Evolutionary conservation across 441 rosid species (phyloP).

Genomic region (Cnidoscolus chayamansa): DNA sequence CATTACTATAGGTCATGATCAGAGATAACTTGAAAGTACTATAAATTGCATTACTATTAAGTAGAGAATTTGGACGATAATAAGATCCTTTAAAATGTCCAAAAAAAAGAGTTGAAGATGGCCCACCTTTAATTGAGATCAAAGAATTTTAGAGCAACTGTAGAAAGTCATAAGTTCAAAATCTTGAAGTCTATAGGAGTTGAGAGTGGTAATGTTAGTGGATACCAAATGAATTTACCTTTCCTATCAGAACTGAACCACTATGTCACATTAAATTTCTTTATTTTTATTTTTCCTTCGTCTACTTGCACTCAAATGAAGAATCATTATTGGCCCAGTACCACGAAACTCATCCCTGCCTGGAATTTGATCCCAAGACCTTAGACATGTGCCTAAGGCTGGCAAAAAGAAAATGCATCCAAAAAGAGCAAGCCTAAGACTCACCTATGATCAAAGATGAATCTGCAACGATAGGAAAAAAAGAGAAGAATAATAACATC

Average conservation of each 20-base stretch:
- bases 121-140: background rate
- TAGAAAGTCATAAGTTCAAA: background rate
- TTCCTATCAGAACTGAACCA: background rate
- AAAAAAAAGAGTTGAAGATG: background rate
- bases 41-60: background rate
- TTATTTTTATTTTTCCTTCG: background rate
- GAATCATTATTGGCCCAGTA: too few species aligned
- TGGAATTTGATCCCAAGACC: constrained; percentile 3
- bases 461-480: background rate
- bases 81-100: background rate
- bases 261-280: background rate
- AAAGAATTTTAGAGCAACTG: background rate
- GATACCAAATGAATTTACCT: background rate
- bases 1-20: background rate
- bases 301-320: background rate
- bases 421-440: background rate
- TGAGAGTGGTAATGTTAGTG: too few species aligned
- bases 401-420: background rate
- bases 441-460: background rate
- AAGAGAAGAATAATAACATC: background rate
- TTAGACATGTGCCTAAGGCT: background rate
- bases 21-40: background rate
- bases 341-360: background rate
- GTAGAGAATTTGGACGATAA: background rate
- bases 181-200: background rate